Percentiles rank a stretch among this genome's conserved stretches.
phyloP scores from a whole-genome alignment of 768 basidiomycete species.

The Chiua virens region DNA sequence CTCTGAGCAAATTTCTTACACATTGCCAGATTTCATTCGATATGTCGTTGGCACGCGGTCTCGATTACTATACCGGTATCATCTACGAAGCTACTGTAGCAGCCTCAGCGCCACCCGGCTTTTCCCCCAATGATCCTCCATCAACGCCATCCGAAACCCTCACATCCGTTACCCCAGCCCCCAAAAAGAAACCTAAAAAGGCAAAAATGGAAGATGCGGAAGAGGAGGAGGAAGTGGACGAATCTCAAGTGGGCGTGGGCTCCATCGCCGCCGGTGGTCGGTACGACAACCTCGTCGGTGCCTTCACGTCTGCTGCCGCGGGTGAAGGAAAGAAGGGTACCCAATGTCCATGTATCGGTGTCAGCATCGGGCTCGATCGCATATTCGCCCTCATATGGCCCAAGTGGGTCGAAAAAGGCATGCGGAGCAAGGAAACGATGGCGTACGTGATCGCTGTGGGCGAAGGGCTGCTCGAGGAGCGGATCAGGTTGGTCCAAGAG shows the following conservation, averaged over 20 bases:
- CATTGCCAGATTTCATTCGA: slow-evolving; percentile 83
- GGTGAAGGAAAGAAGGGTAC: slow-evolving; percentile 68
- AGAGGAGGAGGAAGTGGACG: slow-evolving; percentile 86
- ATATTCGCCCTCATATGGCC: slow-evolving; percentile 91
- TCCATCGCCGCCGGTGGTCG: slow-evolving; percentile 98
- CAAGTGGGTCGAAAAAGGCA: slow-evolving; percentile 76
- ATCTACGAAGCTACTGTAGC: slow-evolving; percentile 97
- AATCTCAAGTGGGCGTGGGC: slow-evolving; percentile 93
- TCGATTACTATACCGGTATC: slow-evolving; percentile 98
- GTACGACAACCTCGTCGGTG: slow-evolving; percentile 92
- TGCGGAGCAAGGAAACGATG: slow-evolving; percentile 88
- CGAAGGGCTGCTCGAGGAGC: slow-evolving; percentile 83
- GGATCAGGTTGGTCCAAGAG: slow-evolving; percentile 76
- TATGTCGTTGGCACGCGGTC: slow-evolving; percentile 92
- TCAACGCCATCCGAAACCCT: slow-evolving; percentile 29
- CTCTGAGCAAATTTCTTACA: not conserved
- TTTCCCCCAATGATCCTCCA: slow-evolving; percentile 53
- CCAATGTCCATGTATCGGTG: slow-evolving; percentile 84
- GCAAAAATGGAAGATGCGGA: slow-evolving; percentile 41
- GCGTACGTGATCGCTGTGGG: slow-evolving; percentile 92
- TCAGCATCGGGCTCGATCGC: slow-evolving; percentile 90
- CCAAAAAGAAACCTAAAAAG: slow-evolving; percentile 46
- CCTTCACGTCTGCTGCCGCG: slow-evolving; percentile 83
- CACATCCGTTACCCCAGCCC: slow-evolving; percentile 2
- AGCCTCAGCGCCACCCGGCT: slow-evolving; percentile 88